These are phyloP conservation scores for Suillus occidentalis DNA, from an alignment of 768 basidiomycete genomes.

Conservation along the genomic window DNA sequence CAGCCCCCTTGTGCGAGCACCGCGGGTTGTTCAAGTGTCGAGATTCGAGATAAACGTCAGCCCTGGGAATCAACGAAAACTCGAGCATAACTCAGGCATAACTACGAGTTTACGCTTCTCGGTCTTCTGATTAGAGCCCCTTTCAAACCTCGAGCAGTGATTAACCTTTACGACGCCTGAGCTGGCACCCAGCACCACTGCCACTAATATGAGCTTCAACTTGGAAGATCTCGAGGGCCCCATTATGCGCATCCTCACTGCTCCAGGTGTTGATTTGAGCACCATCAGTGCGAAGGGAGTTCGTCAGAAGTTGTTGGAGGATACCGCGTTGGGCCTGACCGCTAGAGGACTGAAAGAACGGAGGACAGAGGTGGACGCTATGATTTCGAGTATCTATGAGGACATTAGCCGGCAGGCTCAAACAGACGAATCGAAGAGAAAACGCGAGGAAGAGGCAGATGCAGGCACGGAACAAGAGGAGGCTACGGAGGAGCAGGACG, in stretches of 20 bases:
- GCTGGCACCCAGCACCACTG: constrained; percentile 2
- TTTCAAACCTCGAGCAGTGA: not conserved
- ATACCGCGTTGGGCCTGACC: constrained; percentile 48
- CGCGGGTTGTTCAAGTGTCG: not conserved
- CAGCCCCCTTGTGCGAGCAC: not conserved
- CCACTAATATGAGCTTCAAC: constrained; percentile 49
- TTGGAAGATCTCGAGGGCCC: constrained; percentile 54
- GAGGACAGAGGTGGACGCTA: constrained; percentile 64
- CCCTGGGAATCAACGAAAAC: constrained; percentile 2
- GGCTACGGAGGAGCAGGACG: constrained; percentile 27
- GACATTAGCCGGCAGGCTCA: constrained; percentile 43
- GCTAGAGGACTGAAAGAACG: constrained; percentile 62
- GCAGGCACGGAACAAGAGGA: constrained; percentile 19
- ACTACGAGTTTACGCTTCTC: not conserved
- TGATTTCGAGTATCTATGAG: constrained; percentile 70
- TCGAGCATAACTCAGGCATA: not conserved
- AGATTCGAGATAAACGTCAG: constrained; percentile 4
- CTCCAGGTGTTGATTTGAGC: constrained; percentile 73
- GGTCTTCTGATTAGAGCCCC: not conserved
- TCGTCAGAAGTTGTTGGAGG: constrained; percentile 64
- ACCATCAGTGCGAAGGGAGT: constrained; percentile 90
- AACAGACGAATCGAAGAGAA: constrained; percentile 27
- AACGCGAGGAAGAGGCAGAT: constrained; percentile 30
- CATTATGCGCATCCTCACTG: constrained; percentile 69
- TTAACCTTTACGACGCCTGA: constrained; percentile 1